Percentiles rank a stretch among this genome's conserved stretches.
phyloP scores from a whole-genome alignment of 192 early-diverging fungal species.

The Coemansia sp. region DNA sequence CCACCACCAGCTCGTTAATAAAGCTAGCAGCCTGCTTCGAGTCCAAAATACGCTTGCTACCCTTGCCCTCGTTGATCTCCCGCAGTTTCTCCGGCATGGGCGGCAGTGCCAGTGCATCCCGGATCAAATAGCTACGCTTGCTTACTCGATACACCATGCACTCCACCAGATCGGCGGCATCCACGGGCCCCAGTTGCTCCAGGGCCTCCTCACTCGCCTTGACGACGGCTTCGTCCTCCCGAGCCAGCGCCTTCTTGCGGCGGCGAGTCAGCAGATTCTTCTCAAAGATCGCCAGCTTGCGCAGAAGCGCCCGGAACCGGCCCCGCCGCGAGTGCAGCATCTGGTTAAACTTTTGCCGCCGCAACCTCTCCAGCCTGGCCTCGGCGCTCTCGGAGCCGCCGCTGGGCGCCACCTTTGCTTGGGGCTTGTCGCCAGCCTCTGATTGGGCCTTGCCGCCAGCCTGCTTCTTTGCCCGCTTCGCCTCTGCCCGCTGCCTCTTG shows the following conservation, averaged over 20 bases:
- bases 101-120: background rate
- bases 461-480: constrained; percentile 1
- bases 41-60: constrained; percentile 5
- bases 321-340: background rate
- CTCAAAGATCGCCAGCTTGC: constrained; percentile 7
- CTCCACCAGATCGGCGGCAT: constrained; percentile 1
- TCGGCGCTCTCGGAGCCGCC: background rate
- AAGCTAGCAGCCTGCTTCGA: constrained; percentile 1
- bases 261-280: constrained; percentile 2
- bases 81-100: background rate
- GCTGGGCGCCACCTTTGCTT: background rate
- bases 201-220: background rate
- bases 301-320: background rate
- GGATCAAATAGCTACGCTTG: constrained; percentile 1
- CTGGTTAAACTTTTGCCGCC: constrained; percentile 6
- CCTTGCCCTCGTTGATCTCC: constrained; percentile 3
- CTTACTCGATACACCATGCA: constrained; percentile 7
- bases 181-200: background rate
- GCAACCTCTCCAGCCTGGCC: constrained; percentile 1
- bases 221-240: background rate
- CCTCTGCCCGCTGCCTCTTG: constrained; percentile 7
- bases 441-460: background rate
- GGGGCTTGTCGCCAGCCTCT: too few relatives aligned
- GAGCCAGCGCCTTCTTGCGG: background rate
- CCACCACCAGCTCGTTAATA: constrained; percentile 1